phyloP scores from a whole-genome alignment of 2,329 filamentous ascomycete species.

The Fusarium siculi region DNA sequence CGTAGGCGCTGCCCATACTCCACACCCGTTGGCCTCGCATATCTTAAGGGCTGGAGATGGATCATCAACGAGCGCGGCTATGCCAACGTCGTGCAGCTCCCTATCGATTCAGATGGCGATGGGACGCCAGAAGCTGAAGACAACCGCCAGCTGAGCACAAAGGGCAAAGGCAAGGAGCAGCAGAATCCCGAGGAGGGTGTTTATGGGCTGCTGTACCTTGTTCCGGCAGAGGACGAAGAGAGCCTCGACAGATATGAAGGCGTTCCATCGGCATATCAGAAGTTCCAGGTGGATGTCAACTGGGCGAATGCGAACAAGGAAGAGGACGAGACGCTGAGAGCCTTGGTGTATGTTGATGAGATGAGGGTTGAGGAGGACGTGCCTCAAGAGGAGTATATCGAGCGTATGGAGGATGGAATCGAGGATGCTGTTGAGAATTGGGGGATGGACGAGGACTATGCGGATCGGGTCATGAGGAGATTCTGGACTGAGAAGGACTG shows the following conservation, averaged over 20 bases:
- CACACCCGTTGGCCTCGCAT: constrained; percentile 65
- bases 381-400: constrained; percentile 68
- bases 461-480: constrained; percentile 62
- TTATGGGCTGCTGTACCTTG: constrained; percentile 67
- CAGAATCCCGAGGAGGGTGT: constrained; percentile 52
- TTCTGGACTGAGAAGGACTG: constrained; percentile 48
- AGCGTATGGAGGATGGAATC: constrained; percentile 72
- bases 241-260: constrained; percentile 68
- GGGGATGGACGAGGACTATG: constrained; percentile 67
- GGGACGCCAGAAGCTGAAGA: constrained; percentile 4
- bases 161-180: constrained; percentile 12
- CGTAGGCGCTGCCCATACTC: constrained; percentile 67
- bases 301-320: constrained; percentile 42
- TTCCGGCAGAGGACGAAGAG: constrained; percentile 61
- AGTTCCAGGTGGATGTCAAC: constrained; percentile 52
- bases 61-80: constrained; percentile 75
- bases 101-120: constrained; percentile 19
- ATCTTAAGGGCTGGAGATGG: constrained; percentile 69
- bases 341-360: constrained; percentile 71
- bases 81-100: constrained; percentile 69
- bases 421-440: constrained; percentile 63
- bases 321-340: constrained; percentile 44
- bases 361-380: constrained; percentile 50
- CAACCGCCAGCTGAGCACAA: background rate
- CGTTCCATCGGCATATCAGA: constrained; percentile 71